Percentiles rank a stretch among this genome's conserved stretches.
phyloP scores from a whole-genome alignment of 2,329 filamentous ascomycete genomes.

The Colletotrichum limetticola region DNA sequence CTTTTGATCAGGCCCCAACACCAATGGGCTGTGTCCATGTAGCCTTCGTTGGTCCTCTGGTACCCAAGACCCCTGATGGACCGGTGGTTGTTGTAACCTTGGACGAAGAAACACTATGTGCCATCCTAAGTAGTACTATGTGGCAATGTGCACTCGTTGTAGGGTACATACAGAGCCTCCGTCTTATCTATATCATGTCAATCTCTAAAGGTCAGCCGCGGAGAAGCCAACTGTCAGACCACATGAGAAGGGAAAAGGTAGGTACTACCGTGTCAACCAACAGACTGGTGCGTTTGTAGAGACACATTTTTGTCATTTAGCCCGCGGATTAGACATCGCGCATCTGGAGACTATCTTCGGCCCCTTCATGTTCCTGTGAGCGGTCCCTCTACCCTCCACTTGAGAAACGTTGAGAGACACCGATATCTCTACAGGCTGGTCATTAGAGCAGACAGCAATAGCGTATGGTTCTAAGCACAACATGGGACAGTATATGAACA shows the following conservation, averaged over 20 bases:
- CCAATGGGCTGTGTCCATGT: conserved; percentile 5
- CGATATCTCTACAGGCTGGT: neutral
- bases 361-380: neutral
- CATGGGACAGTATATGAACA: neutral
- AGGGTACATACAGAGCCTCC: no score
- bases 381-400: neutral
- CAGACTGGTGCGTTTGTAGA: neutral
- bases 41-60: conserved; percentile 18
- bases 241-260: neutral
- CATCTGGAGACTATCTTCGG: neutral
- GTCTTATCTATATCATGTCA: no score
- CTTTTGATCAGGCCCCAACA: neutral
- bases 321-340: neutral
- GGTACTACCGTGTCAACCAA: neutral
- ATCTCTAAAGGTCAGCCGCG: no score
- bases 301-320: neutral
- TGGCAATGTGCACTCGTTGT: no score
- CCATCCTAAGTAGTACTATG: neutral
- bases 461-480: neutral
- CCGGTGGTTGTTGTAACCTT: neutral
- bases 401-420: neutral
- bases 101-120: neutral
- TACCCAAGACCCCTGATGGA: neutral
- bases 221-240: no score
- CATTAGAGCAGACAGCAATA: neutral